Evolutionary conservation across 2,329 filamentous ascomycete species (phyloP).

Genomic region (Colletotrichum sp.): DNA sequence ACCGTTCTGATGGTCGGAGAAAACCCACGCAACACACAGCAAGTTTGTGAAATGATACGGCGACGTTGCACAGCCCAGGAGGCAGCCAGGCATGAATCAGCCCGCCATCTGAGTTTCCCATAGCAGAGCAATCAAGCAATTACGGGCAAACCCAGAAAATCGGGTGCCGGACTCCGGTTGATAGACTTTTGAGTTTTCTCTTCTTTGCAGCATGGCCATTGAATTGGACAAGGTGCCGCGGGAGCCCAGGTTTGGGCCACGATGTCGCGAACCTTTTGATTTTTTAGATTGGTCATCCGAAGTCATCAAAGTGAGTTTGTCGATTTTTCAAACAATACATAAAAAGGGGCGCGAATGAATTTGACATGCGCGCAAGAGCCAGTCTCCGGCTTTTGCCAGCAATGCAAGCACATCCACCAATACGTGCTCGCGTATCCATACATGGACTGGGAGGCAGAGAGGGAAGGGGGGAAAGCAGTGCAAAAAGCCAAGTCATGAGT

Average conservation of each 20-base stretch:
- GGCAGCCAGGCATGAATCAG: not conserved
- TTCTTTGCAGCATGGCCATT: no score
- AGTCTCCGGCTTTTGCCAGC: not conserved
- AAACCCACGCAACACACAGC: not conserved
- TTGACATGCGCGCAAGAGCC: not conserved
- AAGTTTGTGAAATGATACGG: not conserved
- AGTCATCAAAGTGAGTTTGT: not conserved
- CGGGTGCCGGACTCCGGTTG: not conserved
- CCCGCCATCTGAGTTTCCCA: not conserved
- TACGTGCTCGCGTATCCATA: not conserved
- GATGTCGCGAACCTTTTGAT: not conserved
- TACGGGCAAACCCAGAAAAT: not conserved
- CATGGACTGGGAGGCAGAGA: not conserved
- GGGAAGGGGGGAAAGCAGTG: not conserved
- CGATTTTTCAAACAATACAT: not conserved
- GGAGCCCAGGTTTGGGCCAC: not conserved
- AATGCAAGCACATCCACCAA: not conserved
- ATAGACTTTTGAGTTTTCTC: not conserved
- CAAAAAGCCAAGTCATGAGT: not conserved
- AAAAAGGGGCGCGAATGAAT: not conserved
- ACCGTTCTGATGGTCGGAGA: not conserved
- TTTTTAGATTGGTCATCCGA: not conserved
- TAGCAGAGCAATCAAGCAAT: not conserved
- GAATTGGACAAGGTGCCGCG: not conserved
- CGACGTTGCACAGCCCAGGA: not conserved